These are phyloP conservation scores for Morella rubra DNA, from an alignment of 306 rosid genomes.

Conservation along the genomic window DNA sequence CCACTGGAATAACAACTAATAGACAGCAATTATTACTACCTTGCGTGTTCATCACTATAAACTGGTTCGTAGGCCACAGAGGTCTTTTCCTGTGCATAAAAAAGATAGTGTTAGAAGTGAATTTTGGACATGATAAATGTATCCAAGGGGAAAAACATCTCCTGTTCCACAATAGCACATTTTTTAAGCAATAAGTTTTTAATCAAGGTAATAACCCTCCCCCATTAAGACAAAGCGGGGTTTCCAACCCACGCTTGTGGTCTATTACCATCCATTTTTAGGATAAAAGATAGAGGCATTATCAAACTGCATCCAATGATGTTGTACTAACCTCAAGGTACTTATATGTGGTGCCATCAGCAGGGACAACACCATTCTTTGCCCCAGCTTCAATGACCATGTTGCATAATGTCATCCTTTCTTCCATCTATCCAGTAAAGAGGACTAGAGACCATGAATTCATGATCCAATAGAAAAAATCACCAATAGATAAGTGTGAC, in stretches of 20 bases:
- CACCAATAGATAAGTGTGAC: not conserved
- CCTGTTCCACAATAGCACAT: not conserved
- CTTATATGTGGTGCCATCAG: constrained; percentile 81
- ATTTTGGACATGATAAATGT: not conserved
- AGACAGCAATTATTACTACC: constrained; percentile 26
- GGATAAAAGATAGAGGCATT: not conserved
- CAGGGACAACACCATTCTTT: constrained; percentile 83
- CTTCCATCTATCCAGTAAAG: constrained; percentile 68
- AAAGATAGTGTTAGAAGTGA: constrained; percentile 10
- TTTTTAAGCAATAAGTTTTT: not conserved
- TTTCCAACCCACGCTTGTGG: not conserved
- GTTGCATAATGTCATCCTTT: constrained; percentile 91
- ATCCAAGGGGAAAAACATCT: constrained; percentile 17
- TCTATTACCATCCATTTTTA: not conserved
- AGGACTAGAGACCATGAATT: not conserved
- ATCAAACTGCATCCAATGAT: constrained; percentile 18
- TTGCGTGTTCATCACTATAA: constrained; percentile 46
- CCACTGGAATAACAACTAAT: no score
- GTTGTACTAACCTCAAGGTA: constrained; percentile 73
- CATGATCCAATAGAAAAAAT: not conserved
- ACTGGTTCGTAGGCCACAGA: constrained; percentile 44
- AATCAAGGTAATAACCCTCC: not conserved
- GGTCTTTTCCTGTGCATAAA: constrained; percentile 43
- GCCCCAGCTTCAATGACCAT: constrained; percentile 97
- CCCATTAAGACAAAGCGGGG: not conserved